phyloP scores from a whole-genome alignment of 2,329 filamentous ascomycete genomes.

The Pyrenophora graminea region DNA sequence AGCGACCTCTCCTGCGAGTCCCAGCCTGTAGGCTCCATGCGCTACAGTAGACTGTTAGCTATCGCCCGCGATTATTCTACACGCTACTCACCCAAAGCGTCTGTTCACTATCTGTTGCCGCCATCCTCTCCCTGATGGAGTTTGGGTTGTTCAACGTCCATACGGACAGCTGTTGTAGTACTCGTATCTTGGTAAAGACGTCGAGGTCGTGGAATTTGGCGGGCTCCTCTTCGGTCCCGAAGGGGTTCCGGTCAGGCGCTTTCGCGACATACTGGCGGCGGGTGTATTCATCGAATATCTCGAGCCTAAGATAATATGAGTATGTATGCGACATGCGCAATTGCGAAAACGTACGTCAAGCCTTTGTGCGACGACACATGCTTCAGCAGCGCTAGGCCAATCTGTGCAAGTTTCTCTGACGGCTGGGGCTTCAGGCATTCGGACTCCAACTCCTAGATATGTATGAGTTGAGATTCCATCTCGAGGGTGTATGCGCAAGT shows the following conservation, averaged over 20 bases:
- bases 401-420: slow-evolving; percentile 75
- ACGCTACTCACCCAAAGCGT: slow-evolving; percentile 73
- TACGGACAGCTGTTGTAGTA: slow-evolving; percentile 85
- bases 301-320: slow-evolving; percentile 60
- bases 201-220: slow-evolving; percentile 80
- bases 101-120: slow-evolving; percentile 80
- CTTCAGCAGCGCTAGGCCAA: slow-evolving; percentile 86
- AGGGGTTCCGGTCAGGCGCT: slow-evolving; percentile 78
- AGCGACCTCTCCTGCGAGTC: slow-evolving; percentile 85
- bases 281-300: slow-evolving; percentile 92
- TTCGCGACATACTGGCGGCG: slow-evolving; percentile 86
- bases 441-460: slow-evolving; percentile 75
- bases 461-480: slow-evolving; percentile 33
- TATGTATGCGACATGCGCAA: background rate
- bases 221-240: slow-evolving; percentile 75
- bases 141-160: slow-evolving; percentile 90
- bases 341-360: slow-evolving; percentile 69
- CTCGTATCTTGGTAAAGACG: slow-evolving; percentile 76
- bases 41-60: slow-evolving; percentile 44
- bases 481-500: slow-evolving; percentile 16
- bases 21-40: slow-evolving; percentile 83
- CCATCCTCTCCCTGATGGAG: slow-evolving; percentile 82
- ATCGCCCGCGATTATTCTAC: background rate
- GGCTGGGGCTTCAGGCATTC: slow-evolving; percentile 79
- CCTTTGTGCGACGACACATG: slow-evolving; percentile 92